Conservation (phyloP, 2,329 filamentous ascomycete genomes). For the Zasmidium cellare region DNA sequence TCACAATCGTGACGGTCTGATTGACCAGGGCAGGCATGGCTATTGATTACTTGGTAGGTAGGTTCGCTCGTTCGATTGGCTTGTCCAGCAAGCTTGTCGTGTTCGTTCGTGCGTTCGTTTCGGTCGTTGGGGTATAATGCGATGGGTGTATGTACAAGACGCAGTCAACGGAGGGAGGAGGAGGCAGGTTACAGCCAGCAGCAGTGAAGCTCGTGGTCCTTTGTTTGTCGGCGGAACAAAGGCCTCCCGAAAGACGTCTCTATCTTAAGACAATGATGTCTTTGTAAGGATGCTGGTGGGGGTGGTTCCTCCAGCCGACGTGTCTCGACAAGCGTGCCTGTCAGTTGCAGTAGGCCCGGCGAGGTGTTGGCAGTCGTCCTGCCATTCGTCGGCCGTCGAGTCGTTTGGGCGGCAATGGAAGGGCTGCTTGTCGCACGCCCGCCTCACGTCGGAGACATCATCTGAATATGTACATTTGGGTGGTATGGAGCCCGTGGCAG, state of each 20-base stretch:
- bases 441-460: not conserved
- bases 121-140: not conserved
- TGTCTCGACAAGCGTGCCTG: not conserved
- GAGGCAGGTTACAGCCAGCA: not conserved
- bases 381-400: slow-evolving; percentile 4
- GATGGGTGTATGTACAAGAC: slow-evolving; percentile 4
- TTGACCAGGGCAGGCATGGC: slow-evolving; percentile 41
- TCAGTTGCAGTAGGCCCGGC: not conserved
- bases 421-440: not conserved
- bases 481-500: too few species aligned
- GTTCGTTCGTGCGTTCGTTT: slow-evolving; percentile 1
- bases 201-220: slow-evolving; percentile 1
- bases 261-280: not conserved
- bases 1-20: slow-evolving; percentile 85
- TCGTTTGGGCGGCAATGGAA: slow-evolving; percentile 5
- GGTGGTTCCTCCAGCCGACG: not conserved
- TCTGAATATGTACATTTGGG: too few species aligned
- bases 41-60: not conserved
- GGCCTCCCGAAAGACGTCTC: not conserved
- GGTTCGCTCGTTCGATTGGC: not conserved
- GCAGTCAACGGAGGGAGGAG: not conserved
- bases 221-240: slow-evolving; percentile 2
- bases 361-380: not conserved
- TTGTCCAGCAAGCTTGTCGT: slow-evolving; percentile 12
- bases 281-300: not conserved